Evolutionary conservation across 2,329 filamentous ascomycete species (phyloP), one percentile per base, ranked within the genome.

Genomic region (Thielaviopsis cerberus): DNA sequence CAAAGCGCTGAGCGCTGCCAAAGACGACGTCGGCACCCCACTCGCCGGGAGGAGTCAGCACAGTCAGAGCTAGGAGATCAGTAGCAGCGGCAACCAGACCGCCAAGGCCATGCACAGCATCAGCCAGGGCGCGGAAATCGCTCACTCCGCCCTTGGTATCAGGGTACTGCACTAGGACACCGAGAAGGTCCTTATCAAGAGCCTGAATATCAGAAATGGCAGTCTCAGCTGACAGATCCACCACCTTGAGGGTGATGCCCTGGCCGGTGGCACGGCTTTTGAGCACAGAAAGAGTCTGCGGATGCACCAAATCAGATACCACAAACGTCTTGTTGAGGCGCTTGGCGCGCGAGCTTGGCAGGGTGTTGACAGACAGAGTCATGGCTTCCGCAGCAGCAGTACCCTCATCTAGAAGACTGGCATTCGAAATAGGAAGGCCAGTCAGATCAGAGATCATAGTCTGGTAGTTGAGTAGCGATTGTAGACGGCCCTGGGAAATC

Each of bases 1-100:
- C 91, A 62, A 96, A 86, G 60, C 91, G 78, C 73, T 97, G 91
- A 17, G 91, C 83, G 66, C 85, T 95, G 63, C 91, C 91, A 67
- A 97, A 94, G 4, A 90, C 91, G 65, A 97, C 88, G 67, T 97
- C 91, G 23, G 91, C 91, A 50, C 91, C 91, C 72, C 91, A 96
- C 67, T 96, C 91, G 54, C 90, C 90, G 0, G 91, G 91, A 0
- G 91, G 87, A 55, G 86, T 92, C 55, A 96, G 78, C 11, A 94
- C 72, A 0, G 91, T 96, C 70, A 96, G 72, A 5, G 90, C 89
- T 45, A 95, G 75, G 51, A 96, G 76, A 68, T 97, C 91, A 1
- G 91, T 96, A 15, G 88, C 91, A 27, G 88, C 89, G 64, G 86
- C 87, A 66, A 97, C 82, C 23, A 89, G 84, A 24, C 82, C 86